Percentiles rank a stretch among this genome's conserved stretches.
Evolutionary conservation across 495 filamentous ascomycete species (phyloP).

Genomic region (Haplographium delicatum): DNA sequence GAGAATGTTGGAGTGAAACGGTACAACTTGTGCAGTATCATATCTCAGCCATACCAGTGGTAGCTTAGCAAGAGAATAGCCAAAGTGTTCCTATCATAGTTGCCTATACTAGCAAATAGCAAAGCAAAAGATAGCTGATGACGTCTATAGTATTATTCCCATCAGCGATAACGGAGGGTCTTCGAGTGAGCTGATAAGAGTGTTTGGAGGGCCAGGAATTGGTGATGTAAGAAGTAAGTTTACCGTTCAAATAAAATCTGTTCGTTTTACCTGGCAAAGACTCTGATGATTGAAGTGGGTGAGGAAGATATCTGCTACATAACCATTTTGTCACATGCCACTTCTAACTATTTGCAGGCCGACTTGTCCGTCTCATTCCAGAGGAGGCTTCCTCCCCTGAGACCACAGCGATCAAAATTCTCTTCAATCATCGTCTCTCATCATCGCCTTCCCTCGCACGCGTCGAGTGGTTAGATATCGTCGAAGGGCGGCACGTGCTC

Average conservation of each 20-base stretch:
- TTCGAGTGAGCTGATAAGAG: conserved; percentile 84
- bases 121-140: conserved; percentile 10
- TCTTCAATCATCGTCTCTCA: conserved; percentile 84
- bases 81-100: no score
- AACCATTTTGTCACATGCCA: not conserved
- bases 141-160: conserved; percentile 62
- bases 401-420: conserved; percentile 61
- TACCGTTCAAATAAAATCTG: no score
- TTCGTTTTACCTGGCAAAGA: not conserved
- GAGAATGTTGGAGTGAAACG: conserved; percentile 4
- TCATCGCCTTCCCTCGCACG: conserved; percentile 46
- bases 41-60: no score
- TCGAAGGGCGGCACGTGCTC: conserved; percentile 69
- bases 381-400: conserved; percentile 52
- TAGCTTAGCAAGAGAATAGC: no score
- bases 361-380: conserved; percentile 88
- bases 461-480: conserved; percentile 81
- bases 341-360: conserved; percentile 46
- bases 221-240: conserved; percentile 82
- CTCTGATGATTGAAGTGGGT: not conserved
- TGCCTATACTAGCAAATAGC: no score
- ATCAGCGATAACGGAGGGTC: conserved; percentile 95
- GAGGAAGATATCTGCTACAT: not conserved
- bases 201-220: conserved; percentile 91
- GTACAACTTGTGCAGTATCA: no score